phyloP scores from a whole-genome alignment of 2,329 filamentous ascomycete species.

The Lachnellula arida region DNA sequence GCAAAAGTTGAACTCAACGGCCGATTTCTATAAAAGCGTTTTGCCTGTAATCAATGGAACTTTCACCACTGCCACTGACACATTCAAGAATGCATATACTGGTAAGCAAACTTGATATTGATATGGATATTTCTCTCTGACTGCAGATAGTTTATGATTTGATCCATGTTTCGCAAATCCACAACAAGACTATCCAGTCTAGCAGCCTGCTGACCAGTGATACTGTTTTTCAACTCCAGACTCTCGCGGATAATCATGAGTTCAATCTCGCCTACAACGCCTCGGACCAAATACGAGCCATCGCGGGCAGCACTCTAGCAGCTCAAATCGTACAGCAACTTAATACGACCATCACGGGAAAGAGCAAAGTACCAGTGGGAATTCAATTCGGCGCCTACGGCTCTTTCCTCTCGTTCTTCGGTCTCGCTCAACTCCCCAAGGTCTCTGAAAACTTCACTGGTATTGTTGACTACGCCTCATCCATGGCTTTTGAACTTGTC shows the following conservation, averaged over 20 bases:
- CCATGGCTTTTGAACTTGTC: constrained; percentile 73
- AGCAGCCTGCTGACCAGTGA: constrained; percentile 53
- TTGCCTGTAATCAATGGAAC: constrained; percentile 52
- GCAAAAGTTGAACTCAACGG: constrained; percentile 44
- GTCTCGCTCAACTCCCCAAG: constrained; percentile 47
- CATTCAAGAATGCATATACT: constrained; percentile 57
- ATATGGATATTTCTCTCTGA: constrained; percentile 6
- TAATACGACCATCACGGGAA: constrained; percentile 44
- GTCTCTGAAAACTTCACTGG: constrained; percentile 63
- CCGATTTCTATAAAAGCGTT: constrained; percentile 53
- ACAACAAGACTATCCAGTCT: constrained; percentile 57
- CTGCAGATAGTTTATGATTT: constrained; percentile 50
- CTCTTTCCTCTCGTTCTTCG: constrained; percentile 60
- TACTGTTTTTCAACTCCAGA: constrained; percentile 58
- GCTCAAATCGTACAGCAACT: constrained; percentile 37
- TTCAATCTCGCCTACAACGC: constrained; percentile 78
- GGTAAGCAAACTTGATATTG: constrained; percentile 40
- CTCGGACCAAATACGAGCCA: constrained; percentile 59
- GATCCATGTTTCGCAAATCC: constrained; percentile 55
- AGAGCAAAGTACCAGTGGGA: constrained; percentile 41
- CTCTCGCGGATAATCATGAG: constrained; percentile 76
- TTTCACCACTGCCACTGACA: constrained; percentile 42
- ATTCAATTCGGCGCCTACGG: constrained; percentile 59
- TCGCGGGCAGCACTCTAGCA: constrained; percentile 53
- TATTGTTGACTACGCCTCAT: constrained; percentile 77